Conservation (phyloP, 2,329 filamentous ascomycete genomes). For the Shiraia sp. region DNA sequence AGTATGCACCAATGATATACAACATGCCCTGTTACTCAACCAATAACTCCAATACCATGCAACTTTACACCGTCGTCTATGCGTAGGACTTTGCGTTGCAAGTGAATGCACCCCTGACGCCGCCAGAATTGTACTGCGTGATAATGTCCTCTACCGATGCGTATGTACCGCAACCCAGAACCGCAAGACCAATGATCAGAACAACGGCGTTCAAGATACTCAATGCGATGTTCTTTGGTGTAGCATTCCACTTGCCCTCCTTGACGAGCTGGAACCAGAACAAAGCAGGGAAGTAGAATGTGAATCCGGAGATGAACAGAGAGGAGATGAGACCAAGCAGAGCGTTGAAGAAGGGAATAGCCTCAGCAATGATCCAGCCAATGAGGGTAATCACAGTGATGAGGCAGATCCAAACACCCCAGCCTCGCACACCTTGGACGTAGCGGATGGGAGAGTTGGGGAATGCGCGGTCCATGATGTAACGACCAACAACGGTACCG, state of each 20-base stretch:
- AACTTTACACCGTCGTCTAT: constrained; percentile 6
- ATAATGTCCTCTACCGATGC: constrained; percentile 51
- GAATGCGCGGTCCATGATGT: constrained; percentile 65
- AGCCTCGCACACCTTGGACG: constrained; percentile 43
- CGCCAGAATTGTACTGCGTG: constrained; percentile 43
- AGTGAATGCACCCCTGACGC: constrained; percentile 47
- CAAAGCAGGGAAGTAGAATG: constrained; percentile 49
- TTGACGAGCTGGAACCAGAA: constrained; percentile 48
- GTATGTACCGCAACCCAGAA: constrained; percentile 49
- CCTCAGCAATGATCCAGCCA: constrained; percentile 71
- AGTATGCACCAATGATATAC: not conserved
- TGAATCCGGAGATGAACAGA: constrained; percentile 71
- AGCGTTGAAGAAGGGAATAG: constrained; percentile 71
- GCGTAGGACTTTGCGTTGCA: constrained; percentile 42
- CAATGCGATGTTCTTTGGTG: constrained; percentile 36
- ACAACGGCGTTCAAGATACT: constrained; percentile 33
- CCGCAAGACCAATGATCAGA: constrained; percentile 36
- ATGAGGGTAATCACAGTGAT: constrained; percentile 62
- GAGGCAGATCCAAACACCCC: constrained; percentile 63
- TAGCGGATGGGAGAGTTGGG: constrained; percentile 56
- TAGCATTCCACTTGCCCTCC: constrained; percentile 48
- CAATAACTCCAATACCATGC: constrained; percentile 3
- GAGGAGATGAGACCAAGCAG: constrained; percentile 66
- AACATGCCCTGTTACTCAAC: not conserved
- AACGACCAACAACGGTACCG: constrained; percentile 68